Evolutionary conservation across 495 filamentous ascomycete species (phyloP), one percentile per base, ranked within the genome.

Genomic region (Cercophora sp.): DNA sequence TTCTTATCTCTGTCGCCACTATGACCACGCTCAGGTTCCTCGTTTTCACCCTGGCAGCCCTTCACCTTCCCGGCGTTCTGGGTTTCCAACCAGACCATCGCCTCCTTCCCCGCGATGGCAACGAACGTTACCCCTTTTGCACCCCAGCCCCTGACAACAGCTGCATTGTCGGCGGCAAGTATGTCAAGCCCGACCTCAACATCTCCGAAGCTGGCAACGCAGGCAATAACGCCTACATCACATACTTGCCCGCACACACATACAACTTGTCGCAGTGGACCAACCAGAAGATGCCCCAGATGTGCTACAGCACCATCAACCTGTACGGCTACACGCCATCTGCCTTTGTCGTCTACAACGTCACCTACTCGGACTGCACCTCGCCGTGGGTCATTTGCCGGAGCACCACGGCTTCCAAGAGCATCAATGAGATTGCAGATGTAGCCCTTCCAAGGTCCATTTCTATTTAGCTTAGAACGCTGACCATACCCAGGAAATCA

Each of bases 281-380:
- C 24, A 51, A 51, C 48, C 15, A 23, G 10, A 41, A 51, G 24
- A 41, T 41, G 48, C 48, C 48, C 35, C 10, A 9, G 16, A 15
- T 25, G 8, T 51, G 48, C 48, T 20, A 42, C 48, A 8, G 31
- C 20, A 13, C 16, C 13, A 25, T 41, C 48, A 40, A 42, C 22
- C 2, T 16, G 1, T 20, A 51, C 48, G 35, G 23, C 3, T 51
- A 11, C 19, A 27, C 8, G 5, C 19, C 35, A 3, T 11, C 24
- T 9, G 34, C 26, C 35, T 51, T 51, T 27, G 4, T 2, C 4
- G 35, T 51, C 3, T 51, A 51, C 35, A 51, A 51, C 35, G 48
- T 51, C 9, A 51, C 48, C 19, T 51, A 29, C 22, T 37, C 48
- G 4, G 48, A 51, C 35, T 36, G 32, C 46, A n/a, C n/a, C 2